phyloP scores from a whole-genome alignment of 1,139 yeast genomes.

The Spathaspora sp. region DNA sequence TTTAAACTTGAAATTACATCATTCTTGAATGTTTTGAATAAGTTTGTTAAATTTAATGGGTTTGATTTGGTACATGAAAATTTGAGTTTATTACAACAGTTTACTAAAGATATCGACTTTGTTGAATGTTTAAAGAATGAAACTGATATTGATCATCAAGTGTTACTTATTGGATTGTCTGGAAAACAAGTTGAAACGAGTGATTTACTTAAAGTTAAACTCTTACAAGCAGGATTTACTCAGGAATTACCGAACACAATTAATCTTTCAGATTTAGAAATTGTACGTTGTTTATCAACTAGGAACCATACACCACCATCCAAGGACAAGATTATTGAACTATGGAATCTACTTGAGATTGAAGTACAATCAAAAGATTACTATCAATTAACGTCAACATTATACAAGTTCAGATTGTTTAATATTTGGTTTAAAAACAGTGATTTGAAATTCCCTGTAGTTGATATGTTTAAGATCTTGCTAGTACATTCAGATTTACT shows the following conservation, averaged over 20 bases:
- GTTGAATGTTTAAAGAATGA: background rate
- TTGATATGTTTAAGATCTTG: slow-evolving; percentile 19
- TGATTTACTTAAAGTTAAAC: slow-evolving; percentile 18
- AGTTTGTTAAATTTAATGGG: slow-evolving; percentile 46
- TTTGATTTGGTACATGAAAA: slow-evolving; percentile 33
- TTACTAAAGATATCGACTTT: background rate
- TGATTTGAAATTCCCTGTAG: slow-evolving; percentile 9
- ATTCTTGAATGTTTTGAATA: slow-evolving; percentile 33
- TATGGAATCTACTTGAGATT: slow-evolving; percentile 21
- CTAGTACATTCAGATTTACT: slow-evolving; percentile 25
- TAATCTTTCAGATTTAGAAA: slow-evolving; percentile 9
- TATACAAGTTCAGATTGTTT: slow-evolving; percentile 35
- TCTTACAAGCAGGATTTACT: slow-evolving; percentile 19
- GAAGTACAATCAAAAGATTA: slow-evolving; percentile 30
- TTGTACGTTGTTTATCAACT: slow-evolving; percentile 11
- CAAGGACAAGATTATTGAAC: slow-evolving; percentile 3
- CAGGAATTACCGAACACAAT: slow-evolving; percentile 4
- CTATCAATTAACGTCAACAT: slow-evolving; percentile 23
- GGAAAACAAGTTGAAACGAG: background rate
- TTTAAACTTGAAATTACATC: slow-evolving; percentile 19
- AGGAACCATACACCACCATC: slow-evolving; percentile 7
- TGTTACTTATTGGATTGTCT: slow-evolving; percentile 8
- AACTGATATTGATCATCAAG: slow-evolving; percentile 9
- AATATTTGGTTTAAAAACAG: slow-evolving; percentile 19
- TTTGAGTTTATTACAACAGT: slow-evolving; percentile 18